These are phyloP conservation scores for Fusarium nurragi DNA, from an alignment of 2,329 filamentous ascomycete species.

Conservation along the genomic window DNA sequence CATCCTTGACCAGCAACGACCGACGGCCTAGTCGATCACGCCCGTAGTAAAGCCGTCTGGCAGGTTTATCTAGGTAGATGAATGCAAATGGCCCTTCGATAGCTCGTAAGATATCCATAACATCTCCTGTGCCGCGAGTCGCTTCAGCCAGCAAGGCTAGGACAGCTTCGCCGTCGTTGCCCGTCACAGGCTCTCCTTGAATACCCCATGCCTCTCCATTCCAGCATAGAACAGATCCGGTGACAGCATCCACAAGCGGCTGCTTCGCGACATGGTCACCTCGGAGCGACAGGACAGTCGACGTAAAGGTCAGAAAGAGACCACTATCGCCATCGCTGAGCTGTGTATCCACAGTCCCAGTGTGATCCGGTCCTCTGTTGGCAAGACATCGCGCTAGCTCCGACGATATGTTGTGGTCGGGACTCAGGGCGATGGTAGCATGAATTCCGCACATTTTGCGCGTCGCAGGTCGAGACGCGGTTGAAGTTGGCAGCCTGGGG, in stretches of 20 bases:
- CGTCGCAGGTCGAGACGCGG: constrained; percentile 22
- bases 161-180: constrained; percentile 81
- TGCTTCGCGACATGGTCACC: constrained; percentile 77
- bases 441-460: constrained; percentile 70
- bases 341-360: constrained; percentile 54
- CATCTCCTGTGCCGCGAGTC: constrained; percentile 41
- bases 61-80: constrained; percentile 76
- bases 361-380: constrained; percentile 69
- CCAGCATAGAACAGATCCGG: constrained; percentile 84
- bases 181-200: constrained; percentile 63
- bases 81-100: constrained; percentile 91
- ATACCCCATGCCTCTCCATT: constrained; percentile 96
- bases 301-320: constrained; percentile 71
- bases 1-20: constrained; percentile 74
- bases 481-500: constrained; percentile 5
- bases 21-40: constrained; percentile 88
- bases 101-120: constrained; percentile 64
- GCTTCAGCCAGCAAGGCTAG: constrained; percentile 67
- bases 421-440: constrained; percentile 55
- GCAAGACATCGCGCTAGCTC: constrained; percentile 58
- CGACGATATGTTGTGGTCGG: constrained; percentile 44
- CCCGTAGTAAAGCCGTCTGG: constrained; percentile 77
- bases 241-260: constrained; percentile 69
- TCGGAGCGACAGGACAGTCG: constrained; percentile 90
- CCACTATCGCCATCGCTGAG: constrained; percentile 40